Base-by-base conservation (phyloP, 2,329 filamentous ascomycete species). In the Shiraia bambusicola region DNA sequence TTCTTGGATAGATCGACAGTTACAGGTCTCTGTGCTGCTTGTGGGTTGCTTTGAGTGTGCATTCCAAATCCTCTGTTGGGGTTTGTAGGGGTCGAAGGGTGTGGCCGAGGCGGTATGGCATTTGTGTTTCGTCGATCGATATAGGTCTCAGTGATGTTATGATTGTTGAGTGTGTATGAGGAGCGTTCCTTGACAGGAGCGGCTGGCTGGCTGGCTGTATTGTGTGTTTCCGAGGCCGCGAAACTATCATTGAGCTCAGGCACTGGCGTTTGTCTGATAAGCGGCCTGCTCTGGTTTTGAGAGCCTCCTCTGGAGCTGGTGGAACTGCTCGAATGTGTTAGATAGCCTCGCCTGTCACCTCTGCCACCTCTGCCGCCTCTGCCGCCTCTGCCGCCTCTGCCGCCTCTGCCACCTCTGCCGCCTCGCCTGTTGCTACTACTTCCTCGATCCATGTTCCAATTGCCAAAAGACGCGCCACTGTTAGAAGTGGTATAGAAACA, bases 101-200 rank as follows among this genome's bases (percentile, higher is more conserved):
- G 13, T 3, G 37, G 17, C 12, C 24, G 32, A 5, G 42, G 9
- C 29, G 42, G 28, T 10, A 30, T 39, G 2, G 28, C 10, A 8
- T 5, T 16, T 1, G 25, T 28, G 12, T 24, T 47, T 2, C 27
- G 2, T 17, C 46, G 43, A 17, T 34, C 25, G 3, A 28, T 54
- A 17, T 48, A 54, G 8, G 48, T 56, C 27, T 59, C 52, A 8
- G 40, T 51, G 32, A 57, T 54, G 1, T 26, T 40, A 15, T 50
- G 28, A 6, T 49, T 46, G 14, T 52, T 50, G 33, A 50, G 28
- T 6, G 38, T 37, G 14, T 47, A 51, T 2, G 37, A 42, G 1
- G 49, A 46, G 3, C 40, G 26, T 24, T 49, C 37, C 14, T 33
- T 43, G 17, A n/a, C 25, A 7, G 44, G 42, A 6, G 40, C 44